Evolutionary conservation across 345 rosid genomes (phyloP), one percentile per base, ranked within the genome.

Genomic region (Citrus australasica): DNA sequence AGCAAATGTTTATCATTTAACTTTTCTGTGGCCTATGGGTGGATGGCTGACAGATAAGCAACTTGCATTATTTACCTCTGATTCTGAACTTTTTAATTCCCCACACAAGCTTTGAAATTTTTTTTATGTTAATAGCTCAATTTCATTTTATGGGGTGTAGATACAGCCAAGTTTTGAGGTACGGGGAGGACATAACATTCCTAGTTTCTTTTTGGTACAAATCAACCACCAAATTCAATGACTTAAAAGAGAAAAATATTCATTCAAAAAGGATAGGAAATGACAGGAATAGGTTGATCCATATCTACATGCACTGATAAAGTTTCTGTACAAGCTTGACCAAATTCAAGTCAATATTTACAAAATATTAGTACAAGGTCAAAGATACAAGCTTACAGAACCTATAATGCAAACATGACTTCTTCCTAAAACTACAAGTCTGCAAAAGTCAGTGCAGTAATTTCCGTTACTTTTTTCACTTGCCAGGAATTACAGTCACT

Each of bases 291-390:
- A 3, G 30, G 16, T 24, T 6, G 30, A 67, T 37, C 63, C 30
- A 56, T 76, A 32, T 68, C 37, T 19, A 56, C 22, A 56, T 67
- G 73, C 73, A 27, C 33, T 7, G 11, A 76, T 5, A 76, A 35
- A 76, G 38, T 56, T 58, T 59, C 27, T 56, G 71, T 77, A 76
- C 32, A 71, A 42, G 48, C 42, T 62, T 69, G 38, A 64, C 68
- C 68, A 40, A 9, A 61, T 37, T 40, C 37, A 58, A 82, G 24
- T 37, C 10, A 37, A 61, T 78, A 69, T 64, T 32, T 82, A 82
- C 84, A 74, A 6, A 30, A 24, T 27, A 67, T 21, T 33, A 27
- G 56, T 65, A 72, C 73, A 24, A 69, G 32, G 75, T 59, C 30
- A 48, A 33, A 48, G 13, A 27, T 33, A 53, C 37, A 76, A 67